phyloP scores from a whole-genome alignment of 2,329 filamentous ascomycete species.

The Pyrenophora teres region DNA sequence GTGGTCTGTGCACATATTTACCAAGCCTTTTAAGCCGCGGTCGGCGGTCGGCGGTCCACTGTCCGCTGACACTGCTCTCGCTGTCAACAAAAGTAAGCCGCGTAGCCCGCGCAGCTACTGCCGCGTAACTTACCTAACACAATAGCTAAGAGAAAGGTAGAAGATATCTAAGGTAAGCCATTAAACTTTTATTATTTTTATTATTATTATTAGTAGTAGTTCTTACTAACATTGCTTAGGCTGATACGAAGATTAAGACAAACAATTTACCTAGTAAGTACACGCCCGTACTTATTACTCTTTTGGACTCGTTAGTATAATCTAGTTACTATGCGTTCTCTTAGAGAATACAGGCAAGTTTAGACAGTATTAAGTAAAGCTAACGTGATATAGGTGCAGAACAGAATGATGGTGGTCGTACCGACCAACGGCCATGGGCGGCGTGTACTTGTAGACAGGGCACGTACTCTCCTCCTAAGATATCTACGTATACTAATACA shows the following conservation, averaged over 20 bases:
- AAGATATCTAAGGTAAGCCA: background rate
- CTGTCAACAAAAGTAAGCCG: too few species aligned
- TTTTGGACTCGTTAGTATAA: background rate
- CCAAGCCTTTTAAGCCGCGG: too few species aligned
- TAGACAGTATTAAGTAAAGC: background rate
- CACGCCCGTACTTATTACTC: background rate
- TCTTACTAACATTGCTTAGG: background rate
- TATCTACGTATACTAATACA: background rate
- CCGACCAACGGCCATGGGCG: constrained; percentile 24
- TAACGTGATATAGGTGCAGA: constrained; percentile 9
- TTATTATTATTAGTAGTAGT: background rate
- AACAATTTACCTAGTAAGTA: background rate
- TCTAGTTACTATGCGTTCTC: background rate
- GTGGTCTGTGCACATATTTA: too few species aligned
- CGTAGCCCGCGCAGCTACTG: too few species aligned
- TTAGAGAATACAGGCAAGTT: background rate
- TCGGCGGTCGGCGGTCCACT: too few species aligned
- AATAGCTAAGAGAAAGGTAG: background rate
- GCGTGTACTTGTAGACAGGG: constrained; percentile 31
- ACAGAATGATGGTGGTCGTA: constrained; percentile 39
- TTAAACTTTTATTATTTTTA: background rate
- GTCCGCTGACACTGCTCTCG: background rate
- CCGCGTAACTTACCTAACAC: constrained; percentile 11
- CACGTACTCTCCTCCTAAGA: constrained; percentile 10
- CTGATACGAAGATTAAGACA: background rate